Base-by-base conservation (phyloP, 1,284 basidiomycete species). In the Apiotrichum gamsii region DNA sequence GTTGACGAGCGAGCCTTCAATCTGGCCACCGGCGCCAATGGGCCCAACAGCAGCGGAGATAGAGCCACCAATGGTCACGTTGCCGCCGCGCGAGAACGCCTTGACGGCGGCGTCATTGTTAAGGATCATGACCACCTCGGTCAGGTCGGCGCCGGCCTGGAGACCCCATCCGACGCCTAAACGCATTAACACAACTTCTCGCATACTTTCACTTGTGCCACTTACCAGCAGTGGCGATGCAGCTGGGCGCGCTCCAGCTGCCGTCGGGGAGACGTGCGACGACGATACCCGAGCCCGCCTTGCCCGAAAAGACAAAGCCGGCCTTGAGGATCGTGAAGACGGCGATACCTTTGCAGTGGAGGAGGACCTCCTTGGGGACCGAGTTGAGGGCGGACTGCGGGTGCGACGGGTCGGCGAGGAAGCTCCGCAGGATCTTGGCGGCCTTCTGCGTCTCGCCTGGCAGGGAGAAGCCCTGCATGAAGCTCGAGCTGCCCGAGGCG, bases 231-330 rank as follows among this genome's bases (percentile, higher is more conserved):
- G 93, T 97, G n/a, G 89, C 93, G 67, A 98, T 95, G 74, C 93
- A 96, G 35, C 86, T 90, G 0, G 94, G 94, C 1, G 93, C 93
- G 39, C 87, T 91, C 94, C 94, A 97, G 18, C 87, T 91, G 52
- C 94, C 95, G 65, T 97, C 93, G 4, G 88, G 87, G 30, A 97
- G 80, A 15, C 95, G 83, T 10, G 94, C 89, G 61, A 96, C 86
- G 66, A 98, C 91, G 49, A 98, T 74, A 9, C 94, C 94, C 0
- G 87, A 90, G 30, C 94, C 94, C 1, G 89, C 90, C 73, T 93
- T 94, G 43, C 90, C 94, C 9, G 88, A 91, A 78, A 96, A 95
- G 47, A 96, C 82, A 75, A 96, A 96, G 2, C 93, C 91, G 6
- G 89, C 90, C 61, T 79, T 79, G 69, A 96, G 74, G 21, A 97